Percentiles rank a stretch among this genome's conserved stretches.
Conservation (phyloP, 2,329 filamentous ascomycete genomes). For the Fusarium duplospermum region DNA sequence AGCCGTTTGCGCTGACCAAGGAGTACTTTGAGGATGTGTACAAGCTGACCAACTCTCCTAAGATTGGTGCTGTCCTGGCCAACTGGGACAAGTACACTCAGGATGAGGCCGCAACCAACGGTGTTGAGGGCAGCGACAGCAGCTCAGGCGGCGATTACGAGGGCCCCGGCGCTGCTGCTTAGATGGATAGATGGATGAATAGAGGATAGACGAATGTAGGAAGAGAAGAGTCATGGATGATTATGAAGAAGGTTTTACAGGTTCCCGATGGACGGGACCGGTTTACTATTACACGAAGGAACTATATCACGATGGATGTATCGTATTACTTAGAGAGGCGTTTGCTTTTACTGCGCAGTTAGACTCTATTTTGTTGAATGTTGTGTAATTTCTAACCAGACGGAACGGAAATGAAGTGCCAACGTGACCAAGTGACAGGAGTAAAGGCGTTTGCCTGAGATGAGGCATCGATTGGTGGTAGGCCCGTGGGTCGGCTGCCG, state of each 20-base stretch:
- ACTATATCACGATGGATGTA: slow-evolving; percentile 45
- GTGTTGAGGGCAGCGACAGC: slow-evolving; percentile 52
- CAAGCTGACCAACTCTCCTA: slow-evolving; percentile 84
- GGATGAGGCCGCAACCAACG: slow-evolving; percentile 56
- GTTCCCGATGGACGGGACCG: slow-evolving; percentile 31
- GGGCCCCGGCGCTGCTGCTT: slow-evolving; percentile 56
- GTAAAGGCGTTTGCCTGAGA: neutral
- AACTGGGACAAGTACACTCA: slow-evolving; percentile 83
- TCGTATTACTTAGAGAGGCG: slow-evolving; percentile 41
- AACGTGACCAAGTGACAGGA: neutral
- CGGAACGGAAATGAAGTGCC: neutral
- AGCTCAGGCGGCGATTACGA: slow-evolving; percentile 56
- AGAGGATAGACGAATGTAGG: slow-evolving; percentile 28
- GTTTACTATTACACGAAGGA: slow-evolving; percentile 31
- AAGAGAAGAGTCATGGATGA: slow-evolving; percentile 36
- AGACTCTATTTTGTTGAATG: slow-evolving; percentile 37
- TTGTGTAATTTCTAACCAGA: slow-evolving; percentile 19
- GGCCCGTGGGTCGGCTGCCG: slow-evolving; percentile 37
- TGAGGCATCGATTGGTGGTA: neutral
- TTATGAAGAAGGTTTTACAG: slow-evolving; percentile 39
- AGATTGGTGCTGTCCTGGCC: slow-evolving; percentile 83
- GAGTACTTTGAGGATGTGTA: slow-evolving; percentile 99
- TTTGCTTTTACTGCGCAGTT: slow-evolving; percentile 36
- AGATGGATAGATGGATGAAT: slow-evolving; percentile 33
- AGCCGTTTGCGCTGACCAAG: slow-evolving; percentile 94